Evolutionary conservation across 768 basidiomycete species (phyloP).

Genomic region (Termitomyces sp.): DNA sequence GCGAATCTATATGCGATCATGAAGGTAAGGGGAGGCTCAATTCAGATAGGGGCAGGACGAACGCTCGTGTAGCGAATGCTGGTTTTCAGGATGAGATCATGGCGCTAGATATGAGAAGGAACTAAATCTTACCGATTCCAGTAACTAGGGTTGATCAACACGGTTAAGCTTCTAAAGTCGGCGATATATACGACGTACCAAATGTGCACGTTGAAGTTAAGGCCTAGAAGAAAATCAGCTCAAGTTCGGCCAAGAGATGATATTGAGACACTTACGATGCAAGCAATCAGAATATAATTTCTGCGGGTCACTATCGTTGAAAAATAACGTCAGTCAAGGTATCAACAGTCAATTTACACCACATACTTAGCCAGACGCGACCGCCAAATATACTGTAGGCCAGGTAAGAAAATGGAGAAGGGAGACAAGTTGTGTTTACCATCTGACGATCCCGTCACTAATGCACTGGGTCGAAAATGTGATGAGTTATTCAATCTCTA

Average conservation of each 20-base stretch:
- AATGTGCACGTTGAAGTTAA: slow-evolving; percentile 13
- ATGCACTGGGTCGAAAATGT: slow-evolving; percentile 2
- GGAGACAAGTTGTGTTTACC: slow-evolving; percentile 15
- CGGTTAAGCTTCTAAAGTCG: background rate
- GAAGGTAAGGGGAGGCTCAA: background rate
- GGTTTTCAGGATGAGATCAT: background rate
- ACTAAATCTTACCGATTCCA: slow-evolving; percentile 12
- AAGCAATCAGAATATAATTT: slow-evolving; percentile 12
- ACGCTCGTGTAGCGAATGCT: slow-evolving; percentile 28
- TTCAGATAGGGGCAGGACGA: slow-evolving; percentile 1
- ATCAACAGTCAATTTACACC: background rate
- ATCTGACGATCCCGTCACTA: slow-evolving; percentile 26
- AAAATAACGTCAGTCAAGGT: background rate
- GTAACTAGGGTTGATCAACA: slow-evolving; percentile 3
- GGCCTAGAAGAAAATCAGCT: background rate
- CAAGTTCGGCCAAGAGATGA: background rate
- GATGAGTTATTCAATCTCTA: background rate
- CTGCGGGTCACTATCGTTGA: slow-evolving; percentile 14
- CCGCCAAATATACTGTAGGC: slow-evolving; percentile 19
- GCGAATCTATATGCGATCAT: slow-evolving; percentile 14
- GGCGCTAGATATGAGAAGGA: background rate
- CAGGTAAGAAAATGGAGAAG: background rate
- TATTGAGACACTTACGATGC: slow-evolving; percentile 15
- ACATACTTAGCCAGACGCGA: slow-evolving; percentile 24
- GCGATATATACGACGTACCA: slow-evolving; percentile 6